phyloP scores from a whole-genome alignment of 257 asterid genomes.

The Scutellaria baicalensis region DNA sequence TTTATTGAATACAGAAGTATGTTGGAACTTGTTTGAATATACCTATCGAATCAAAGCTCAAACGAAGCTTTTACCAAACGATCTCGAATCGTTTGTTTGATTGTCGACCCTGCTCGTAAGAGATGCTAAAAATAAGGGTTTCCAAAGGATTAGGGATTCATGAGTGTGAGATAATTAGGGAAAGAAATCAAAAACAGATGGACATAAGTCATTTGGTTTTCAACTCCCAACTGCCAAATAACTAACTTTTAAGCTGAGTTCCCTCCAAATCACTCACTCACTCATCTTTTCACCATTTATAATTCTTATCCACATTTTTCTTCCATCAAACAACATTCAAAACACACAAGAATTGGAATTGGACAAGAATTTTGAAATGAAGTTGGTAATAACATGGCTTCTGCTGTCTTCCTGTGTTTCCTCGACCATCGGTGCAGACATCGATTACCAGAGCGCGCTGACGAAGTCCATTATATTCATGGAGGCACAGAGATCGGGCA shows the following conservation, averaged over 20 bases:
- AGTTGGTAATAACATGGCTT: conserved; percentile 23
- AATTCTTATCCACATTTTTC: not conserved
- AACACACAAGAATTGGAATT: no score
- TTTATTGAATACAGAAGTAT: no score
- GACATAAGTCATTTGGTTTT: conserved; percentile 8
- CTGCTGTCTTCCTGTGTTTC: conserved; percentile 13
- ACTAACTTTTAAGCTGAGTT: conserved; percentile 17
- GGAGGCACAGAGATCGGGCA: conserved; percentile 89
- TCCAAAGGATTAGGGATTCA: no score
- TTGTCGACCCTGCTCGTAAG: no score
- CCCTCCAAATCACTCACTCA: conserved; percentile 26
- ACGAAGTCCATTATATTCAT: conserved; percentile 64
- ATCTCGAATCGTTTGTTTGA: no score
- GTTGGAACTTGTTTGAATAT: no score
- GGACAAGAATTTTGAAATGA: not conserved
- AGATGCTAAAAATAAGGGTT: no score
- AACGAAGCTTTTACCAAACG: no score
- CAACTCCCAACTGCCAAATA: conserved; percentile 10
- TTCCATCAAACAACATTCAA: not conserved
- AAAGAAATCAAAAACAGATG: not conserved
- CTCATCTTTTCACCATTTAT: not conserved
- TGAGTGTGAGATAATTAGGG: not conserved
- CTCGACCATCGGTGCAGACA: conserved; percentile 17
- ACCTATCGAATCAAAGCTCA: no score
- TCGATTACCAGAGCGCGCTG: conserved; percentile 54